Conservation (phyloP, 345 rosid genomes). For the Moricandia arvensis region DNA sequence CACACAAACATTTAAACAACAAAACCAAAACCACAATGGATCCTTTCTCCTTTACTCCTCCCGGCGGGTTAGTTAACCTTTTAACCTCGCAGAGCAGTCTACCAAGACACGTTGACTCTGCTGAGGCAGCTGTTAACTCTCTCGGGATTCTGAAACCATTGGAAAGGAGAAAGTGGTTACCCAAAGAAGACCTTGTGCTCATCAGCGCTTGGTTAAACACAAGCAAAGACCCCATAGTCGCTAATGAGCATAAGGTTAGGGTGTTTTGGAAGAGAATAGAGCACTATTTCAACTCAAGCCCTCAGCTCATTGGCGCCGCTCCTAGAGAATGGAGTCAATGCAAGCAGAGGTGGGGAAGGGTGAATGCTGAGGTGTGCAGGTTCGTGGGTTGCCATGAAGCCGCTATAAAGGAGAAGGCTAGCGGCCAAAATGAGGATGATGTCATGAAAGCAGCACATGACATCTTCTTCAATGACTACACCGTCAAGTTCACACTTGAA, state of each 20-base stretch:
- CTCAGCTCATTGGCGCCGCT: neutral
- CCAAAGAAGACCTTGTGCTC: neutral
- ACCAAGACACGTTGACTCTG: neutral
- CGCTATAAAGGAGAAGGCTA: neutral
- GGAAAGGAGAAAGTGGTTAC: neutral
- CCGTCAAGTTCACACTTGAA: neutral
- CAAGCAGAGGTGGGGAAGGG: neutral
- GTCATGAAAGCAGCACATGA: neutral
- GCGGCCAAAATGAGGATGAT: neutral
- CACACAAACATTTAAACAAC: neutral
- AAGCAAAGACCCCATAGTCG: neutral
- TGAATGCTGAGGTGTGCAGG: neutral
- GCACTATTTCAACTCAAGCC: neutral
- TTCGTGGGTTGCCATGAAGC: neutral
- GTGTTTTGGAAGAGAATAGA: neutral
- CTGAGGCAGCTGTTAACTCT: neutral
- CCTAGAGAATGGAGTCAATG: neutral
- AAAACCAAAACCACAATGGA: neutral
- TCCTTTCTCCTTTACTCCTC: neutral
- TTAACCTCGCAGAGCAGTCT: too few species aligned
- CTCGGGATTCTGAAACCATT: neutral
- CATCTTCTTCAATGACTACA: neutral
- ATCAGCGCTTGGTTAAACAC: slow-evolving; percentile 5
- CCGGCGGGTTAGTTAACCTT: neutral
- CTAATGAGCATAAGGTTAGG: neutral